Evolutionary conservation across 2,329 filamentous ascomycete species (phyloP).

Genomic region (Claviceps digitariae): DNA sequence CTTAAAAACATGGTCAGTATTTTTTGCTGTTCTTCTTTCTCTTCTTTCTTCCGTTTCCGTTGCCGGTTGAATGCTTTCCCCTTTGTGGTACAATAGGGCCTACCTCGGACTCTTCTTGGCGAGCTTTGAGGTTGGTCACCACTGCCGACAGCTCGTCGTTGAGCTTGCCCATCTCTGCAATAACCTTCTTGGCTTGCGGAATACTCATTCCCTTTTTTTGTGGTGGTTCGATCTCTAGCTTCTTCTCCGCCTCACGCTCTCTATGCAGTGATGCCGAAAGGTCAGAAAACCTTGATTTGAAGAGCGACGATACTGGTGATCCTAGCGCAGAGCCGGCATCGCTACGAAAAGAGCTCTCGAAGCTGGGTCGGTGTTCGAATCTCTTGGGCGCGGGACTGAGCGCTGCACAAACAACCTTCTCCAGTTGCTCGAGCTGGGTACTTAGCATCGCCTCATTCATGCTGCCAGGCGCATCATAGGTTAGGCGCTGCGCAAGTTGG

Average conservation of each 20-base stretch:
- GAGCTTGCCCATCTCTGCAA: slow-evolving; percentile 26
- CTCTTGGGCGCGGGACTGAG: slow-evolving; percentile 7
- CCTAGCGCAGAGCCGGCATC: slow-evolving; percentile 18
- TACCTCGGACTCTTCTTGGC: slow-evolving; percentile 48
- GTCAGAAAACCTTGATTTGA: slow-evolving; percentile 26
- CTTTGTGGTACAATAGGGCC: slow-evolving; percentile 10
- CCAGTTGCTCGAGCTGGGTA: slow-evolving; percentile 25
- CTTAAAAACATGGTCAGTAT: slow-evolving; percentile 16
- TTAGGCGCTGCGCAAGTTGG: slow-evolving; percentile 25
- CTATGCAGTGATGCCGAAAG: slow-evolving; percentile 22
- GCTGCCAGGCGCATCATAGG: slow-evolving; percentile 17
- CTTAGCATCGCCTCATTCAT: slow-evolving; percentile 23
- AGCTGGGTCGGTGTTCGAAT: slow-evolving; percentile 10
- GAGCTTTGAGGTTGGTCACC: slow-evolving; percentile 35
- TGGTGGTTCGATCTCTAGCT: slow-evolving; percentile 14
- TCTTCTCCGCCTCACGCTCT: slow-evolving; percentile 15
- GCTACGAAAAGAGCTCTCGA: slow-evolving; percentile 15
- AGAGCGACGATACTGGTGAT: slow-evolving; percentile 22
- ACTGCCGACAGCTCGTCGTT: slow-evolving; percentile 36
- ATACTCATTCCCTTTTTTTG: slow-evolving; percentile 19
- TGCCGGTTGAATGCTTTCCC: too few relatives aligned
- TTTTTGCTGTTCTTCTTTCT: neutral
- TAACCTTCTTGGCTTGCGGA: slow-evolving; percentile 23
- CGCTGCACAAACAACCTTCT: slow-evolving; percentile 15
- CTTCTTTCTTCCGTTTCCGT: too few relatives aligned